Conservation (phyloP, 257 asterid species). For the Solanum habrochaites region DNA sequence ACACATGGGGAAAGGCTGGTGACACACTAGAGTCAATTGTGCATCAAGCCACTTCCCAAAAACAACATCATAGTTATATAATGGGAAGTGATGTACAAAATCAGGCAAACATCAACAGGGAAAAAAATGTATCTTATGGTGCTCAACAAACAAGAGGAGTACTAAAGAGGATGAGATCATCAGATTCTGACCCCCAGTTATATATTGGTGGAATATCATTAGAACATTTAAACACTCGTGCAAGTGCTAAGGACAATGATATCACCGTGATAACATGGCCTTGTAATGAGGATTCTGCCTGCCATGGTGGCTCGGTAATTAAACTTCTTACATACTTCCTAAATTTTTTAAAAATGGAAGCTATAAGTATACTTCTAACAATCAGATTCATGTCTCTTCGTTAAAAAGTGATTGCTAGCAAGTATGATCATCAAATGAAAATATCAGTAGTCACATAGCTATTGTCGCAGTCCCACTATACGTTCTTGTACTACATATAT, state of each 20-base stretch:
- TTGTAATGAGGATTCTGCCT: not conserved
- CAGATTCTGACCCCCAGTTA: not conserved
- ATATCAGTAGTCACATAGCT: not conserved
- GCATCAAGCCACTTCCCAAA: constrained; percentile 27
- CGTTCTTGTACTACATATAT: not conserved
- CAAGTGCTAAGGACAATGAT: not conserved
- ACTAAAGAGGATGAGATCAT: not conserved
- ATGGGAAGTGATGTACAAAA: not conserved
- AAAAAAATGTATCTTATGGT: not conserved
- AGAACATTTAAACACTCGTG: not conserved
- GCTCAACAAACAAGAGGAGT: not conserved
- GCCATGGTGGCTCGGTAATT: not conserved
- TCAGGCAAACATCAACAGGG: not conserved
- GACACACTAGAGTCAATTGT: constrained; percentile 55
- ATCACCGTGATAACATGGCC: not conserved
- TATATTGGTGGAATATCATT: not conserved
- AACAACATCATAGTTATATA: not conserved
- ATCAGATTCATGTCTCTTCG: not conserved
- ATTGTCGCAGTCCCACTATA: not conserved
- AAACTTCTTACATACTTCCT: not conserved
- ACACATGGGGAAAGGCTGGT: constrained; percentile 10
- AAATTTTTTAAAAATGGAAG: not conserved
- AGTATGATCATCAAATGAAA: not conserved
- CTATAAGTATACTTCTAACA: not conserved
- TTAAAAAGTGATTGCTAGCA: not conserved